Base-by-base conservation (phyloP, 805 yeast species). In the Zygotorulaspora danielsina region DNA sequence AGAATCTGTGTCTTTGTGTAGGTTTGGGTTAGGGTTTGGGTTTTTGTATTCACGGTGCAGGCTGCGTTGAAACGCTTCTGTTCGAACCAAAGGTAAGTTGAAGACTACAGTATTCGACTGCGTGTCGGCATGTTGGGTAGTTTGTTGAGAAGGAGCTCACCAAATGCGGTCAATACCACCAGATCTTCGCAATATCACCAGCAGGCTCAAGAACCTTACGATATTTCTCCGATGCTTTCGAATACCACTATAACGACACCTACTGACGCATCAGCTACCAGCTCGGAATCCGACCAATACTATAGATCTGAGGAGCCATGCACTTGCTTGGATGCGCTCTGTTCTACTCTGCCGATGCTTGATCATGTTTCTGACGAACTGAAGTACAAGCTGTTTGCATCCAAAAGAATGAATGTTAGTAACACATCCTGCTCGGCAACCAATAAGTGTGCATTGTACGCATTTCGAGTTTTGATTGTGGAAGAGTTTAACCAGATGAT, bases 401-500 rank as follows among this genome's bases (percentile, higher is more conserved):
- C 59, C 5, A 57, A 43, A 19, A 42, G 25, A 11, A 34, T 55
- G 21, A 49, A 50, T n/a, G 44, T 38, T 32, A 34, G 39, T 28
- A n/a, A 35, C 7, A 12, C 45, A 17, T n/a, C n/a, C n/a, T n/a
- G n/a, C n/a, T 36, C 33, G 16, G 24, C 19, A n/a, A 19, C 39
- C 11, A 19, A 31, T 2, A 34, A 31, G 10, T 32, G 32, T 13
- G 29, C 40, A 2, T 20, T 46, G 7, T 45, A 50, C 33, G 53
- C 51, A 3, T 67, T 59, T 38, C 51, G 71, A 32, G 36, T 67
- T 11, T 17, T 68, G 2, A 46, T 68, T 2, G 60, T 65, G 1
- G 65, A 64, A 37, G 71, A 66, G 36, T 60, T 65, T 4, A 69
- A 68, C 3, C 65, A 61, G 22, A 46, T 64, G 28, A 56, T 63